A percentile compares a stretch with the other conserved stretches of the same genome.
These are phyloP conservation scores for Trichoderma sp. DNA, from an alignment of 2,329 filamentous ascomycete species.

Conservation along the genomic window DNA sequence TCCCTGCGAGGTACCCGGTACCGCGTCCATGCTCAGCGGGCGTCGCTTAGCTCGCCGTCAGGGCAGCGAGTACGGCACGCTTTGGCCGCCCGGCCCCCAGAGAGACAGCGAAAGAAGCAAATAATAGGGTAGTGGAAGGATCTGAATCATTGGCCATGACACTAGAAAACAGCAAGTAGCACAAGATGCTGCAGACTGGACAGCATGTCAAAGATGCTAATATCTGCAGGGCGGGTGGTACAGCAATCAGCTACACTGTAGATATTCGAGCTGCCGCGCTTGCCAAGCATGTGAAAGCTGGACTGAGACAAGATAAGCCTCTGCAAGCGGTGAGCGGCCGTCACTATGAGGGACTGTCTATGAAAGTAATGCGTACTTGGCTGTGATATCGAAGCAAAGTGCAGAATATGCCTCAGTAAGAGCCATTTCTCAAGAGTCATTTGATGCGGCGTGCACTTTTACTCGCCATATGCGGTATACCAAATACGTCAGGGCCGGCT, in stretches of 20 bases:
- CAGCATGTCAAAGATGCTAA: background rate
- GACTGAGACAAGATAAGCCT: background rate
- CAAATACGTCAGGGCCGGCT: constrained; percentile 1
- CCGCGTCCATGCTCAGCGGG: background rate
- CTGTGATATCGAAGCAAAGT: background rate
- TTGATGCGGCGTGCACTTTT: background rate
- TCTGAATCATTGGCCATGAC: background rate
- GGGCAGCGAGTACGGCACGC: background rate
- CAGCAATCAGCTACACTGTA: background rate
- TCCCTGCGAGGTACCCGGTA: background rate
- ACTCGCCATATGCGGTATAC: background rate
- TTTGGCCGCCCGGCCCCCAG: background rate
- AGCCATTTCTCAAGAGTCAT: background rate
- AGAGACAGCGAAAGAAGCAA: background rate
- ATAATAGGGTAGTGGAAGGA: background rate
- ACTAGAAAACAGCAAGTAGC: background rate
- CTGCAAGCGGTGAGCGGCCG: background rate
- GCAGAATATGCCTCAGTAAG: background rate
- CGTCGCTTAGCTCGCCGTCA: background rate
- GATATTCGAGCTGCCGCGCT: background rate
- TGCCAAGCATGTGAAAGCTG: constrained; percentile 14
- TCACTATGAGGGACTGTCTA: background rate
- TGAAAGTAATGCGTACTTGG: fast-evolving
- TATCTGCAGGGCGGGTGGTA: background rate
- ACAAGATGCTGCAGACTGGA: background rate